A percentile compares a stretch with the other conserved stretches of the same genome.
Conservation (phyloP, 495 filamentous ascomycete genomes). For the Xylaria venustula region DNA sequence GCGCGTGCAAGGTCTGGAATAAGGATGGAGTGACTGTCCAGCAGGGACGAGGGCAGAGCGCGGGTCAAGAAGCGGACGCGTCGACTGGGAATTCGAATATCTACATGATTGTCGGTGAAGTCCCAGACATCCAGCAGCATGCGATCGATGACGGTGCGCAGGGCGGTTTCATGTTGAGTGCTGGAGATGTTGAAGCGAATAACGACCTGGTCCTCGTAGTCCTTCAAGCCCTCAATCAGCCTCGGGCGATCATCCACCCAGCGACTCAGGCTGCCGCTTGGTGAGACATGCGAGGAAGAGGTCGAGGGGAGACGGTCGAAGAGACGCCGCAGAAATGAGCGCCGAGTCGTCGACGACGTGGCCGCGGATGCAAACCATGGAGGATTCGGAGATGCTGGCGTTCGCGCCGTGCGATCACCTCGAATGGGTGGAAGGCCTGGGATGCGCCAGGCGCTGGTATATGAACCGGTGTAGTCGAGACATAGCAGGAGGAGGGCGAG, state of each 20-base stretch:
- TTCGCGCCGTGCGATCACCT: neutral
- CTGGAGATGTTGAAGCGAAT: constrained; percentile 80
- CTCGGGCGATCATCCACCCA: constrained; percentile 34
- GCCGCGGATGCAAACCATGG: neutral
- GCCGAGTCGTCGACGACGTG: neutral
- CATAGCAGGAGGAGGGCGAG: constrained; percentile 9
- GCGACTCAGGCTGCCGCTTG: constrained; percentile 15
- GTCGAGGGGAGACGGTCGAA: constrained; percentile 17
- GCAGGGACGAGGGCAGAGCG: constrained; percentile 72
- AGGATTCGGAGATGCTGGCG: neutral
- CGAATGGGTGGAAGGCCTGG: constrained; percentile 10
- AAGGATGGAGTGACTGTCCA: constrained; percentile 67
- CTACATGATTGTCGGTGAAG: constrained; percentile 78
- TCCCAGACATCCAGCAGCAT: constrained; percentile 90
- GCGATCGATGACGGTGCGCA: constrained; percentile 70
- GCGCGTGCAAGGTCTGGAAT: constrained; percentile 80
- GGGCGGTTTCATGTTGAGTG: constrained; percentile 64
- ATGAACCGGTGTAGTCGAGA: neutral
- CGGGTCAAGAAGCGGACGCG: constrained; percentile 81
- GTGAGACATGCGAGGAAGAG: constrained; percentile 18
- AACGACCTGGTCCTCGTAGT: constrained; percentile 81
- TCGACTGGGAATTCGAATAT: constrained; percentile 76
- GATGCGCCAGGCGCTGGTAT: constrained; percentile 6
- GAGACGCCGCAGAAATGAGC: constrained; percentile 26
- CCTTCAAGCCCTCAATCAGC: constrained; percentile 22